A percentile compares a stretch with the other conserved stretches of the same genome.
phyloP scores from a whole-genome alignment of 2,329 filamentous ascomycete genomes.

The Hortaea werneckii region DNA sequence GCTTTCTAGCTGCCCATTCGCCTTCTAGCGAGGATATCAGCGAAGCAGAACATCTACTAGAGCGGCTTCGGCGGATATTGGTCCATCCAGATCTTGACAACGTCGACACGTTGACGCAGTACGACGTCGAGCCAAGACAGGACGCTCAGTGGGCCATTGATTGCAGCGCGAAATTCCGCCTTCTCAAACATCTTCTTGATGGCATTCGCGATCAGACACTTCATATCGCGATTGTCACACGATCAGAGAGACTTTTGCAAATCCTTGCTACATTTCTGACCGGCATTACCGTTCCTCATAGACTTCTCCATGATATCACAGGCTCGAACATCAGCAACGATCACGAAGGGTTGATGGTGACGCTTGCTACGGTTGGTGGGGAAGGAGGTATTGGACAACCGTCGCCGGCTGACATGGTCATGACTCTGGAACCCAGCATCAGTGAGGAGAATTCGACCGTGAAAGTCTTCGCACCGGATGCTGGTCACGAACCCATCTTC shows the following conservation, averaged over 20 bases:
- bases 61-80: constrained; percentile 16
- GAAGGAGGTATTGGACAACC: constrained; percentile 14
- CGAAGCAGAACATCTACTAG: constrained; percentile 17
- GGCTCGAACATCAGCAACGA: constrained; percentile 2
- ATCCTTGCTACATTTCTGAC: constrained; percentile 26
- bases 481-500: constrained; percentile 10
- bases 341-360: constrained; percentile 18
- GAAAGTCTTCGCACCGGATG: neutral
- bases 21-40: constrained; percentile 7
- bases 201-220: constrained; percentile 13
- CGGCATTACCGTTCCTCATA: constrained; percentile 12
- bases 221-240: constrained; percentile 23
- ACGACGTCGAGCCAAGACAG: constrained; percentile 12
- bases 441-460: constrained; percentile 8
- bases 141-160: constrained; percentile 26
- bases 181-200: constrained; percentile 24
- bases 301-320: neutral
- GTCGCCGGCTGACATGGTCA: constrained; percentile 27
- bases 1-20: constrained; percentile 12
- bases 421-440: constrained; percentile 30
- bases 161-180: constrained; percentile 28
- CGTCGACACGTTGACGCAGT: constrained; percentile 20
- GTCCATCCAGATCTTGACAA: constrained; percentile 28
- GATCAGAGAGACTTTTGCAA: constrained; percentile 18
- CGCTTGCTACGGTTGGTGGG: constrained; percentile 24